phyloP scores from a whole-genome alignment of 2,329 filamentous ascomycete species.

The Fusarium tjaetaba region DNA sequence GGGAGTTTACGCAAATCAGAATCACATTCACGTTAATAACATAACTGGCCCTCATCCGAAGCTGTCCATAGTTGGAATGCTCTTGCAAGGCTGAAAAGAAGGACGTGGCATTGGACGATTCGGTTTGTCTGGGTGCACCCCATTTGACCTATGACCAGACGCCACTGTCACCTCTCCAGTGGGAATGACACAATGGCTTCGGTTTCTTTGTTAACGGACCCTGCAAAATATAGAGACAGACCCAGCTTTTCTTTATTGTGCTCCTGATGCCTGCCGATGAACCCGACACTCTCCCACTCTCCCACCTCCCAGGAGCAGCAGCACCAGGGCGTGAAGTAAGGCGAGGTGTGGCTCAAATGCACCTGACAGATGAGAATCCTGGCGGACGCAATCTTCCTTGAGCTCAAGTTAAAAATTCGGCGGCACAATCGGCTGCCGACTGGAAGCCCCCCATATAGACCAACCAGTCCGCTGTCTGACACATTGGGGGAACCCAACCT shows the following conservation, averaged over 20 bases:
- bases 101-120: constrained; percentile 40
- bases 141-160: constrained; percentile 33
- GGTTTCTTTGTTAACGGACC: constrained; percentile 21
- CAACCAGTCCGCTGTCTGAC: constrained; percentile 28
- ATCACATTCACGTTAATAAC: constrained; percentile 15
- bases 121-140: constrained; percentile 29
- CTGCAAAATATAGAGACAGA: constrained; percentile 19
- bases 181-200: constrained; percentile 39
- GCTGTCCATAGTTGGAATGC: constrained; percentile 27
- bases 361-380: constrained; percentile 15
- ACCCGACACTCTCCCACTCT: constrained; percentile 19
- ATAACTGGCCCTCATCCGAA: constrained; percentile 16
- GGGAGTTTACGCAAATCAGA: constrained; percentile 28
- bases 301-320: not conserved
- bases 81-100: constrained; percentile 36
- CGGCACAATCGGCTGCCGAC: constrained; percentile 37
- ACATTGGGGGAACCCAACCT: constrained; percentile 19
- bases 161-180: constrained; percentile 40
- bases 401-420: constrained; percentile 35
- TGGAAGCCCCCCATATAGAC: constrained; percentile 31
- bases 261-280: constrained; percentile 32
- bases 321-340: constrained; percentile 30
- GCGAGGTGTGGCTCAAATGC: constrained; percentile 34
- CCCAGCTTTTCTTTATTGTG: constrained; percentile 27
- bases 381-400: constrained; percentile 30